Conservation (phyloP, 2,329 filamentous ascomycete genomes). For the Emergomyces orientalis region DNA sequence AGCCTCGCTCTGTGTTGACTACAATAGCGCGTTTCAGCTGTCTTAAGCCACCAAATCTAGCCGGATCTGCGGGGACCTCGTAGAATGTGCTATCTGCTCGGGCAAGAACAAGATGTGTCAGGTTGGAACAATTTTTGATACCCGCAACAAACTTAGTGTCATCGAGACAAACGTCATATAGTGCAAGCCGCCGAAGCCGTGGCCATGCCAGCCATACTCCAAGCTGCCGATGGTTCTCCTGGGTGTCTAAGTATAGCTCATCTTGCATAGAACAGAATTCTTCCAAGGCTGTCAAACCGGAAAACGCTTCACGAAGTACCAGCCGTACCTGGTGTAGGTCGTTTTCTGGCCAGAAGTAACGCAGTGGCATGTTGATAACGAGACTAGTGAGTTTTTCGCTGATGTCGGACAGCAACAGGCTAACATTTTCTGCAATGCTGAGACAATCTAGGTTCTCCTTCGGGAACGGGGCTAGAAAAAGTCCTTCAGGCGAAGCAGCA, state of each 20-base stretch:
- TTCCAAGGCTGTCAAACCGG: background rate
- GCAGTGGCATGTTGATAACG: background rate
- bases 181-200: background rate
- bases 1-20: background rate
- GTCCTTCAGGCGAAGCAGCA: background rate
- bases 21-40: background rate
- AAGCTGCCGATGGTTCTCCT: background rate
- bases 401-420: background rate
- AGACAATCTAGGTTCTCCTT: background rate
- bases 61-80: background rate
- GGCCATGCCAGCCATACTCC: background rate
- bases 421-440: background rate
- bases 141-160: background rate
- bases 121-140: background rate
- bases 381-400: background rate
- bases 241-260: background rate
- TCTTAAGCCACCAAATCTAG: background rate
- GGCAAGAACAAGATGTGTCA: background rate
- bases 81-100: background rate
- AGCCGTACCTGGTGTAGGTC: background rate
- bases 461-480: background rate
- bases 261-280: background rate
- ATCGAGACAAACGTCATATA: background rate
- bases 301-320: background rate
- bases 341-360: background rate